Evolutionary conservation across 2,329 filamentous ascomycete genomes (phyloP).

Genomic region (Phialophora macrospora): DNA sequence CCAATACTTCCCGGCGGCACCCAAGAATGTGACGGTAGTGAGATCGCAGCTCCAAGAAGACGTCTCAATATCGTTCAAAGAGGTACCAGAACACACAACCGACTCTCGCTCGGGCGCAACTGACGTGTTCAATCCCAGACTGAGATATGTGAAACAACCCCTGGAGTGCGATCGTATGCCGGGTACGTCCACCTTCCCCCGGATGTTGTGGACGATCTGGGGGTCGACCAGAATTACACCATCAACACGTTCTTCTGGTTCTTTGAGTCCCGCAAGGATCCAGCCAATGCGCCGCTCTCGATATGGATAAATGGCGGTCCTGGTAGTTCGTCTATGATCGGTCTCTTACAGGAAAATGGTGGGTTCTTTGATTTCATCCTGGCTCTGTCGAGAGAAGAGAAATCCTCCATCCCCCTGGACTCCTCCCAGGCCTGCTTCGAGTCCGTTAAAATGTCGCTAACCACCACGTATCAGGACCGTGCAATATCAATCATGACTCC

Average conservation of each 20-base stretch:
- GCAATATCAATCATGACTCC: slow-evolving; percentile 58
- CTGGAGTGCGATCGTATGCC: slow-evolving; percentile 61
- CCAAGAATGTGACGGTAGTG: slow-evolving; percentile 49
- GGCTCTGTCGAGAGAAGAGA: background rate
- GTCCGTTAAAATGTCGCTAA: background rate
- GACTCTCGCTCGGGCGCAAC: background rate
- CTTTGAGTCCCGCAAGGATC: slow-evolving; percentile 61
- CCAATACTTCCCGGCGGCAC: slow-evolving; percentile 48
- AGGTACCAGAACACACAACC: slow-evolving; percentile 42
- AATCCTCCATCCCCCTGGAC: background rate
- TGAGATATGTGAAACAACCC: slow-evolving; percentile 62
- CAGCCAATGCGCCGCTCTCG: slow-evolving; percentile 61
- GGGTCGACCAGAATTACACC: slow-evolving; percentile 57
- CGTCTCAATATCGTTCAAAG: slow-evolving; percentile 53
- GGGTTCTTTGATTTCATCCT: background rate
- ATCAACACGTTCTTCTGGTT: slow-evolving; percentile 72
- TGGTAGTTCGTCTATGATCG: slow-evolving; percentile 63
- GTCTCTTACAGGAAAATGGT: slow-evolving; percentile 56
- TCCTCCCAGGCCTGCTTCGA: background rate
- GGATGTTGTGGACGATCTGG: slow-evolving; percentile 45
- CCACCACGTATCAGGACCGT: slow-evolving; percentile 48
- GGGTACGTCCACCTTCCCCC: slow-evolving; percentile 64
- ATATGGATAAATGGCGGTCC: slow-evolving; percentile 70
- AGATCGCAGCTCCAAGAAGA: slow-evolving; percentile 51
- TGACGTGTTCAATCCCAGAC: slow-evolving; percentile 42